Evolutionary conservation across 23 red algal genomes (phyloP).

Genomic region (Gracilaria domingensis): DNA sequence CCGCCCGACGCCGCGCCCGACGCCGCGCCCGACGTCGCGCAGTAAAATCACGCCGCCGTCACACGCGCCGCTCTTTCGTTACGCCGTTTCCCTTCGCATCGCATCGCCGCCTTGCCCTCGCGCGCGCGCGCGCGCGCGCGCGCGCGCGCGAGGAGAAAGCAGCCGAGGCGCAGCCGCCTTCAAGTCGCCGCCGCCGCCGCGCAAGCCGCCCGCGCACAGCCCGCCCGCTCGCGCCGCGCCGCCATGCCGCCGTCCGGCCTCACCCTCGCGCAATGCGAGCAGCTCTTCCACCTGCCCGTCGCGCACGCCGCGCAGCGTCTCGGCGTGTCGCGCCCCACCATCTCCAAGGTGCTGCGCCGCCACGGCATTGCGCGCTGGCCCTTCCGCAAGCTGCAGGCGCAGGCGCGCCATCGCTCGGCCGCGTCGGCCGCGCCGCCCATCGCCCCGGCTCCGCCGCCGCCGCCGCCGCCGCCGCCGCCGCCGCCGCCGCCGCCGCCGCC

Average conservation of each 20-base stretch:
- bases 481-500: neutral
- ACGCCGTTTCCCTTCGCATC: neutral
- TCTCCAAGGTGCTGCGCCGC: constrained; percentile 49
- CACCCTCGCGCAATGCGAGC: constrained; percentile 7
- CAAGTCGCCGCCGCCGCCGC: neutral
- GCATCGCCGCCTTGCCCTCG: no score
- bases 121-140: no score
- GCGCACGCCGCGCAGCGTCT: neutral
- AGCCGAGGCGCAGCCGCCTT: neutral
- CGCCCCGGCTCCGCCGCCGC: no score
- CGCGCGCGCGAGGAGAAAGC: no score
- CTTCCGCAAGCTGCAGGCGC: constrained; percentile 36
- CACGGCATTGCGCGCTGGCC: constrained; percentile 47
- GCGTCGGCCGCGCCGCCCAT: no score
- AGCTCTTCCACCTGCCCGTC: constrained; percentile 44
- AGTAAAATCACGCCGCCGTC: neutral
- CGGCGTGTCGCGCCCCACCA: constrained; percentile 48
- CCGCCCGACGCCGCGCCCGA: no score
- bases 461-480: neutral
- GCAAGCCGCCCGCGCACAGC: neutral
- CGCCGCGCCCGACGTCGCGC: neutral
- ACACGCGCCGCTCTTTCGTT: no score
- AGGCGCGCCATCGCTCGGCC: neutral
- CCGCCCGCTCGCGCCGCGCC: neutral
- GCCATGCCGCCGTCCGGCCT: neutral